Conservation (phyloP, 2,329 filamentous ascomycete species). For the Aspergillus sp. region DNA sequence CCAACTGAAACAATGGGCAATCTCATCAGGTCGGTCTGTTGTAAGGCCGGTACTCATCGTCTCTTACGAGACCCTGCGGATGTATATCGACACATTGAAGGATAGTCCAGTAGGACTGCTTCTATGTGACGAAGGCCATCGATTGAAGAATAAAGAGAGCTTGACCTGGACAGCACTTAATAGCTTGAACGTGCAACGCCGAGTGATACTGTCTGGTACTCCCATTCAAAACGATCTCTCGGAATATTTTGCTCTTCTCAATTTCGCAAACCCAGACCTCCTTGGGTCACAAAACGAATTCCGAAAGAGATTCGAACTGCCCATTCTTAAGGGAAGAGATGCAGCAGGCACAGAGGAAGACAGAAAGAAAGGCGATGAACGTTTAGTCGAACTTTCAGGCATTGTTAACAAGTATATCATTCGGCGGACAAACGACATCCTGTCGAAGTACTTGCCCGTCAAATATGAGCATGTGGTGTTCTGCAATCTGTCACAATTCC, state of each 20-base stretch:
- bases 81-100: constrained; percentile 87
- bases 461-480: constrained; percentile 99
- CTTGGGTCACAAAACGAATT: constrained; percentile 89
- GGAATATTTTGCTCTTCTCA: constrained; percentile 93
- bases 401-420: constrained; percentile 99
- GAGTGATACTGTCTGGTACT: constrained; percentile 93
- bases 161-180: constrained; percentile 93
- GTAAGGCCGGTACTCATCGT: constrained; percentile 94
- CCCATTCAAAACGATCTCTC: constrained; percentile 99
- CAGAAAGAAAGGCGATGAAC: constrained; percentile 77
- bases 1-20: constrained; percentile 93
- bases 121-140: constrained; percentile 94
- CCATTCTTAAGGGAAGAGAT: constrained; percentile 88
- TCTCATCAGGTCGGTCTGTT: constrained; percentile 82
- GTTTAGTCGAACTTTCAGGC: constrained; percentile 74
- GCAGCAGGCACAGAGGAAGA: constrained; percentile 83
- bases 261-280: constrained; percentile 92
- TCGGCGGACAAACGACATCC: constrained; percentile 91
- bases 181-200: constrained; percentile 80
- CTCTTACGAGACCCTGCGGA: constrained; percentile 90
- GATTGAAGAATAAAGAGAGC: constrained; percentile 93
- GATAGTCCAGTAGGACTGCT: constrained; percentile 88
- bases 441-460: constrained; percentile 95
- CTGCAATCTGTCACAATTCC: constrained; percentile 90
- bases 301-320: constrained; percentile 88